Evolutionary conservation across 2,329 filamentous ascomycete species (phyloP), one percentile per base, ranked within the genome.

Genomic region (Aureobasidium mangrovei): DNA sequence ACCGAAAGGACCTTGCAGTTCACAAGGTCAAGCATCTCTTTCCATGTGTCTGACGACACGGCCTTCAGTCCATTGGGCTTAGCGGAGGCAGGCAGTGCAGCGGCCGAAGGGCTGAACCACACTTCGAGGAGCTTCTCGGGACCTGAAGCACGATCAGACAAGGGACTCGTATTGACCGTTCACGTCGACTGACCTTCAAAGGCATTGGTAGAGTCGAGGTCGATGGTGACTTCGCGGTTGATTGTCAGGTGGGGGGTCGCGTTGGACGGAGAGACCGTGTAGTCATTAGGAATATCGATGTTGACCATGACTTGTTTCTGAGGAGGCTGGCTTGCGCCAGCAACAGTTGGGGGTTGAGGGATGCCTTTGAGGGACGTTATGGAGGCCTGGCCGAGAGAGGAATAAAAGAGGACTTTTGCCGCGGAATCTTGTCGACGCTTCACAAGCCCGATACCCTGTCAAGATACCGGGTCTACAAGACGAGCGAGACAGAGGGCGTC

Each of bases 111-210:
- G 56, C 87, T 86, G 70, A 98, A 97, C 93, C 93, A 98, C 67
- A 98, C 91, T 77, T 98, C 93, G 65, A 98, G 80, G 54, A 98
- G 80, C 77, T 98, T 98, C 77, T 98, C 93, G 42, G 93, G 93
- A 57, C 91, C 46, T 49, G 46, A 12, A 40, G 27, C 32, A 49
- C 12, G 32, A 26, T 49, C 46, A 49, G 46, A 49, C 36, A 40
- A 32, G 35, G n/a, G 35, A 35, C 40, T 7, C 27, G 8, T 26
- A 26, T 7, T 31, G 5, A 7, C 4, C 26, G 3, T 28, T 40
- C 35, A 49, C 27, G 10, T 9, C n/a, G 32, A 36, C 46, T 49
- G 46, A 49, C 47, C 91, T 78, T 98, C 93, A 69, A 98, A 98
- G 62, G 91, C 91, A 79, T 90, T 95, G 79, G 78, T 87, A 56